phyloP scores from a whole-genome alignment of 768 basidiomycete species.

The Lactarius pseudohatsudake region DNA sequence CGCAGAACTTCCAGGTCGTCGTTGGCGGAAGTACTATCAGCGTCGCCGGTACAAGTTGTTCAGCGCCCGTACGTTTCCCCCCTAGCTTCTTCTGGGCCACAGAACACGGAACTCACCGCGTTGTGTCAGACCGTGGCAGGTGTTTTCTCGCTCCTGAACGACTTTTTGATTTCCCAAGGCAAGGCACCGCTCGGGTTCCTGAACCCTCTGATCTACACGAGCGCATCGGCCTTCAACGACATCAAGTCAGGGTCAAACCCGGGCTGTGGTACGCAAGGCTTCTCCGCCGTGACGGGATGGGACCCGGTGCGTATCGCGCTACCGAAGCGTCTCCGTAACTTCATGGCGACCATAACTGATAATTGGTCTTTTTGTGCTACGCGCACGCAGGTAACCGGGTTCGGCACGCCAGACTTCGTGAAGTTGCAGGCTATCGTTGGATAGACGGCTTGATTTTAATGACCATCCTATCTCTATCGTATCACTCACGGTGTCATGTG shows the following conservation, averaged over 20 bases:
- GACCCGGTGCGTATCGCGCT: slow-evolving; percentile 23
- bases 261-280: slow-evolving; percentile 57
- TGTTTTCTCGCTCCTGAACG: slow-evolving; percentile 41
- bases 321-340: background rate
- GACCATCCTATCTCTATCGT: background rate
- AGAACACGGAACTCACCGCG: background rate
- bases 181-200: slow-evolving; percentile 42
- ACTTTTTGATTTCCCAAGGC: slow-evolving; percentile 37
- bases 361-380: background rate
- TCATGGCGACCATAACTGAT: slow-evolving; percentile 9
- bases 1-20: slow-evolving; percentile 57
- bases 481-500: background rate
- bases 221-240: slow-evolving; percentile 40
- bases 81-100: background rate
- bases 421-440: slow-evolving; percentile 33
- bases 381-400: slow-evolving; percentile 32
- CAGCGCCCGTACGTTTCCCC: slow-evolving; percentile 34
- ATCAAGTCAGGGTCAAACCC: slow-evolving; percentile 63
- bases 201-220: slow-evolving; percentile 40
- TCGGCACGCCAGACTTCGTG: slow-evolving; percentile 36
- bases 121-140: slow-evolving; percentile 33
- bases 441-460: background rate
- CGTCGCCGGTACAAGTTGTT: slow-evolving; percentile 47
- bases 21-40: slow-evolving; percentile 43
- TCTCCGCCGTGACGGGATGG: slow-evolving; percentile 30